These are phyloP conservation scores for Populus tremula DNA, from an alignment of 345 rosid genomes.

Conservation along the genomic window DNA sequence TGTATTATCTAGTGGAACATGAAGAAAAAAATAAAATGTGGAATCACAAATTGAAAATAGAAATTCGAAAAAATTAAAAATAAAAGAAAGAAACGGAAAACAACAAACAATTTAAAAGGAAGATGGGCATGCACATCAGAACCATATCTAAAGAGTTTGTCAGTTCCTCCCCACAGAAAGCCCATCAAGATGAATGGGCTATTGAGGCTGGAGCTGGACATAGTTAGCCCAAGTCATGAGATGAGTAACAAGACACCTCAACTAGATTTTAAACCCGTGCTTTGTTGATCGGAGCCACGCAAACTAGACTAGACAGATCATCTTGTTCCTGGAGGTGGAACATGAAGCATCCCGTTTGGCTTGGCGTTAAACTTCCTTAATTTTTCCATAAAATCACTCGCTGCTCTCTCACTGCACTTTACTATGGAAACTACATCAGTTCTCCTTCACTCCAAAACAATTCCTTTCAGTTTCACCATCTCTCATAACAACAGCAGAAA, in stretches of 20 bases:
- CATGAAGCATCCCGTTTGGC: not conserved
- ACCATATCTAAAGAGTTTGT: not conserved
- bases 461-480: conserved; percentile 25
- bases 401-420: not conserved
- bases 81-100: too few species aligned
- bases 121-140: not conserved
- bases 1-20: too few species aligned
- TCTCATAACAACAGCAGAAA: not conserved
- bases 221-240: not conserved
- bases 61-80: not conserved
- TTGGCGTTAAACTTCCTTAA: not conserved
- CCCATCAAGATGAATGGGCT: not conserved
- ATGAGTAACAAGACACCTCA: not conserved
- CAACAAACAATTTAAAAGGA: not conserved
- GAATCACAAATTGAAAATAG: not conserved
- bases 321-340: not conserved
- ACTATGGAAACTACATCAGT: conserved; percentile 56
- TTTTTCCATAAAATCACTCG: not conserved
- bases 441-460: conserved; percentile 48
- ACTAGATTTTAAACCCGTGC: not conserved
- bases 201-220: not conserved
- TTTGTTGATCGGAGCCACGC: not conserved
- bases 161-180: not conserved
- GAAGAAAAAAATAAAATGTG: not conserved
- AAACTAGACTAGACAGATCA: not conserved